These are phyloP conservation scores for Middelhovenomyces tepae DNA, from an alignment of 805 yeast genomes.

Conservation along the genomic window DNA sequence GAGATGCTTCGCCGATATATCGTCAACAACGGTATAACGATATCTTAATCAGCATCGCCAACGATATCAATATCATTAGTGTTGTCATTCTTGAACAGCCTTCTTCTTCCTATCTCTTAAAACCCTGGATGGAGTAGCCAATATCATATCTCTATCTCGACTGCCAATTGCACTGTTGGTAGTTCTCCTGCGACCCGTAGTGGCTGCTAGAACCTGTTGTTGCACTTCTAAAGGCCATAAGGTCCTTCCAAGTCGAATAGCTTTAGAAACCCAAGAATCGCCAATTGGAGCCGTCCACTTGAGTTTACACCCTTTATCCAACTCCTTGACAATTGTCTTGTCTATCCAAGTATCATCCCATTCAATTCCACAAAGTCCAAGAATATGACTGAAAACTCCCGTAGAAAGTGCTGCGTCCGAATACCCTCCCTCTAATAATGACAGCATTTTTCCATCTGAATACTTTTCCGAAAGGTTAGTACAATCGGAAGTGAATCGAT, in stretches of 20 bases:
- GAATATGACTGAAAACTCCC: constrained; percentile 70
- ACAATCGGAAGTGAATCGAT: constrained; percentile 63
- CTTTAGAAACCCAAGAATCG: constrained; percentile 20
- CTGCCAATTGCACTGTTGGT: neutral
- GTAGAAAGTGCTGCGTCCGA: constrained; percentile 73
- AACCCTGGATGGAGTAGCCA: constrained; percentile 18
- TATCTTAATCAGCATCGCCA: no score
- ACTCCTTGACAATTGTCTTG: constrained; percentile 51
- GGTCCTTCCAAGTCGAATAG: constrained; percentile 25
- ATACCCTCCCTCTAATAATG: constrained; percentile 79
- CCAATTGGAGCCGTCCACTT: constrained; percentile 38
- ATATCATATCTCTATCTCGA: no score
- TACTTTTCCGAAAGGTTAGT: constrained; percentile 58
- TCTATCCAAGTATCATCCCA: constrained; percentile 56
- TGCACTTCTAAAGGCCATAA: constrained; percentile 21
- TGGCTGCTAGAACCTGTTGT: constrained; percentile 12
- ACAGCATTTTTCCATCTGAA: constrained; percentile 51
- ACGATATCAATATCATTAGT: no score
- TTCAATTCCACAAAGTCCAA: constrained; percentile 50
- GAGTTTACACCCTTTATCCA: constrained; percentile 58
- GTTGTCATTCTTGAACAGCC: no score
- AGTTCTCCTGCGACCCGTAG: constrained; percentile 10
- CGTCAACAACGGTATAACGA: no score
- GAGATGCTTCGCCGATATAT: no score
- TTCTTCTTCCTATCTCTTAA: constrained; percentile 15